phyloP scores from a whole-genome alignment of 495 filamentous ascomycete genomes.

The Stereocaulon alpinum region DNA sequence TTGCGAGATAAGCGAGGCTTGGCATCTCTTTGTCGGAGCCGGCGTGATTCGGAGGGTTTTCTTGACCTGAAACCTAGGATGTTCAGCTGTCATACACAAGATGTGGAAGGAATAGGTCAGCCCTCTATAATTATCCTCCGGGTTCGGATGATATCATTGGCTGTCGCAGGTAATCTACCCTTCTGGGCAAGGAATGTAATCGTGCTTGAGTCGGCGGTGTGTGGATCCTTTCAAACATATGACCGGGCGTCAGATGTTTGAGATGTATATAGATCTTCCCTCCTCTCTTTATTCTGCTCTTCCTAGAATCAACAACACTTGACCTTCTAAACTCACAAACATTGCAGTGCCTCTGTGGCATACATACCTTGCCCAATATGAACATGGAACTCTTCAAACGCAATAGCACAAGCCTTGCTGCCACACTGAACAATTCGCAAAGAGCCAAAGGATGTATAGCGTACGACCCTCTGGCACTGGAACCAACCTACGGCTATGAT shows the following conservation, averaged over 20 bases:
- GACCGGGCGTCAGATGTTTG: not conserved
- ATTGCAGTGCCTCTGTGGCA: not conserved
- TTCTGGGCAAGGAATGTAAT: not conserved
- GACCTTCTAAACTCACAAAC: not conserved
- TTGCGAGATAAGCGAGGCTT: conserved; percentile 4
- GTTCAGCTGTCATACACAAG: too few relatives aligned
- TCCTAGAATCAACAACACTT: not conserved
- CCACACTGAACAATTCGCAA: not conserved
- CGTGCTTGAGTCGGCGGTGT: not conserved
- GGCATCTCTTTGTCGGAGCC: not conserved
- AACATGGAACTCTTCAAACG: not conserved
- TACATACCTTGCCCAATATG: not conserved
- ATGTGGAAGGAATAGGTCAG: not conserved
- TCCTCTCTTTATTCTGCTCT: not conserved
- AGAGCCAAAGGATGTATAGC: conserved; percentile 11
- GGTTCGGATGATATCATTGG: not conserved
- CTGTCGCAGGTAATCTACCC: not conserved
- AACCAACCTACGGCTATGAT: conserved; percentile 43
- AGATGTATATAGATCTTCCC: not conserved
- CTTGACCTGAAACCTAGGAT: too few relatives aligned
- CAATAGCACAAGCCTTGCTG: not conserved
- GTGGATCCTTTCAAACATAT: too few relatives aligned
- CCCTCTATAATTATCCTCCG: not conserved
- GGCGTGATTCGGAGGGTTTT: too few relatives aligned
- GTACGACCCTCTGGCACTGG: conserved; percentile 9